Conservation (phyloP, 1,139 yeast species). For the Hansenula sp. region DNA sequence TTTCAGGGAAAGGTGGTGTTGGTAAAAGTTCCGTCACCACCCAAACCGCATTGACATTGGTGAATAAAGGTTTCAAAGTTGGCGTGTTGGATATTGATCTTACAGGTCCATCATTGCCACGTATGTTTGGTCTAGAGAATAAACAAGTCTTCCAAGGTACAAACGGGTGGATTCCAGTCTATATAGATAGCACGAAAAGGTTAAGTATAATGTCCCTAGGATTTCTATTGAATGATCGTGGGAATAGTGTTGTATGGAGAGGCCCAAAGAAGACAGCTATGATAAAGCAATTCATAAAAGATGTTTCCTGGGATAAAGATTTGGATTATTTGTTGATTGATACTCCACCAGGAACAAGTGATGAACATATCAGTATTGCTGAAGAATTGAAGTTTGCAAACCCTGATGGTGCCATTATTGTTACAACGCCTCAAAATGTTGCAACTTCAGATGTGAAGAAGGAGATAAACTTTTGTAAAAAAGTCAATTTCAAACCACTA, state of each 20-base stretch:
- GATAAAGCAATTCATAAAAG: constrained; percentile 89
- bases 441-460: constrained; percentile 92
- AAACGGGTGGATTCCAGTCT: constrained; percentile 91
- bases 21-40: constrained; percentile 96
- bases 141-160: constrained; percentile 78
- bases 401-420: constrained; percentile 91
- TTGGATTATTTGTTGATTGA: constrained; percentile 74
- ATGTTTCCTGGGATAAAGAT: constrained; percentile 80
- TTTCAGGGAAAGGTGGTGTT: constrained; percentile 97
- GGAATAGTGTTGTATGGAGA: constrained; percentile 94
- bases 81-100: constrained; percentile 94
- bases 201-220: constrained; percentile 85
- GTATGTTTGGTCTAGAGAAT: constrained; percentile 91
- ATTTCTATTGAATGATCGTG: constrained; percentile 75
- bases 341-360: constrained; percentile 98
- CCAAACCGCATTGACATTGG: constrained; percentile 80
- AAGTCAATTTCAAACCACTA: constrained; percentile 73
- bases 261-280: constrained; percentile 98
- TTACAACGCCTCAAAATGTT: constrained; percentile 94
- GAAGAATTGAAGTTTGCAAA: constrained; percentile 76
- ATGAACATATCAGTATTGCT: constrained; percentile 95
- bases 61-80: constrained; percentile 66
- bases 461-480: constrained; percentile 87
- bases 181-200: constrained; percentile 21
- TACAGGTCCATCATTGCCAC: constrained; percentile 95